These are phyloP conservation scores for Ambrosiella beaveri DNA, from an alignment of 2,329 filamentous ascomycete genomes.

Conservation along the genomic window DNA sequence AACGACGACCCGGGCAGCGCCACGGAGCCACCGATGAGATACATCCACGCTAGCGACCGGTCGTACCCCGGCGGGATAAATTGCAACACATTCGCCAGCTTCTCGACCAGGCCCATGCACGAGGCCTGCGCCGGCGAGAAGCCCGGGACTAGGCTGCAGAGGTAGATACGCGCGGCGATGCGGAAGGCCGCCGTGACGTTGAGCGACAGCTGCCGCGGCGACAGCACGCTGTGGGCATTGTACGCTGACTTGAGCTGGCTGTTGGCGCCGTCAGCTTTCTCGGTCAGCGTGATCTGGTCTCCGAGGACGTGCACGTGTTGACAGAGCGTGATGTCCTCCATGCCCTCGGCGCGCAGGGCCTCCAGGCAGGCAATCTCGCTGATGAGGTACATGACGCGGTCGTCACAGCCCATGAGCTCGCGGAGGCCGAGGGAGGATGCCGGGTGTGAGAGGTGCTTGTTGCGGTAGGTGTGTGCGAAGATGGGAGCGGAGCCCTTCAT, in stretches of 20 bases:
- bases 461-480: conserved; percentile 88
- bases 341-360: conserved; percentile 63
- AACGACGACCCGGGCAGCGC: conserved; percentile 58
- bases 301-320: conserved; percentile 78
- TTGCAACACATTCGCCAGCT: conserved; percentile 58
- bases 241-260: conserved; percentile 20
- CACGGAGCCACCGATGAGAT: conserved; percentile 70
- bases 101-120: conserved; percentile 60
- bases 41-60: conserved; percentile 80
- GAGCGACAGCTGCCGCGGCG: conserved; percentile 64
- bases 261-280: conserved; percentile 41
- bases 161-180: conserved; percentile 80
- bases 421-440: conserved; percentile 54
- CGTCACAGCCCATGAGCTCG: conserved; percentile 94
- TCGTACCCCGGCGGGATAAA: conserved; percentile 82
- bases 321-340: conserved; percentile 75
- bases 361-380: conserved; percentile 95
- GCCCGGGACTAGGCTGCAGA: conserved; percentile 87
- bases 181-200: conserved; percentile 89
- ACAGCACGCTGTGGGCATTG: conserved; percentile 48
- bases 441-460: conserved; percentile 62
- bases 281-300: conserved; percentile 68
- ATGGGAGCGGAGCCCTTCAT: conserved; percentile 74
- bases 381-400: conserved; percentile 93
- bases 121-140: conserved; percentile 60